These are phyloP conservation scores for Fonsecaea pugnacius DNA, from an alignment of 2,329 filamentous ascomycete genomes.

Conservation along the genomic window DNA sequence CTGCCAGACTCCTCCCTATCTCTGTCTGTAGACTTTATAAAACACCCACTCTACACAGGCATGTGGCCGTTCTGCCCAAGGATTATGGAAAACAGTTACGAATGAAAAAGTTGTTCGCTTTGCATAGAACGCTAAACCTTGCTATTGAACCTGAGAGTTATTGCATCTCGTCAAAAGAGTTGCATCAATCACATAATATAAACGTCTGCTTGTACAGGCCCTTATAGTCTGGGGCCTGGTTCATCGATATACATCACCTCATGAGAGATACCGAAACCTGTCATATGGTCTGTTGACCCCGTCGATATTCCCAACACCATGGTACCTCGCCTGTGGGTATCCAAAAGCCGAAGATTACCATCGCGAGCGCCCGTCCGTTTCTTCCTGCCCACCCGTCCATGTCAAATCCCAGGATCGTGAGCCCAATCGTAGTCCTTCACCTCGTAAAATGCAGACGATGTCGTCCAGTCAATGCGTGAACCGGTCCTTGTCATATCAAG, in stretches of 20 bases:
- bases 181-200: neutral
- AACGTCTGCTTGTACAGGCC: neutral
- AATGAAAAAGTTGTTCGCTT: slow-evolving; percentile 2
- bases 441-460: neutral
- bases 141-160: neutral
- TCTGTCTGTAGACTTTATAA: neutral
- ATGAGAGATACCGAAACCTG: neutral
- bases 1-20: neutral
- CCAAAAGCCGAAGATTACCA: neutral
- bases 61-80: neutral
- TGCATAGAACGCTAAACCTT: neutral
- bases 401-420: neutral
- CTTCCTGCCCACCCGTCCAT: neutral
- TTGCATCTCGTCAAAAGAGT: neutral
- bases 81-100: neutral
- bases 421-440: neutral
- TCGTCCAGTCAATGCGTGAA: neutral
- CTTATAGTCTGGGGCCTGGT: neutral
- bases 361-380: neutral
- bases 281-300: neutral
- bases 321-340: neutral
- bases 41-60: neutral
- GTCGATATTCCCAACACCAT: slow-evolving; percentile 3
- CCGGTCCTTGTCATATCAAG: slow-evolving; percentile 3
- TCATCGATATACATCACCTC: neutral